Percentiles rank a stretch among this genome's conserved stretches.
Conservation (phyloP, 768 basidiomycete genomes). For the Porphyrellus cyaneotinctus region DNA sequence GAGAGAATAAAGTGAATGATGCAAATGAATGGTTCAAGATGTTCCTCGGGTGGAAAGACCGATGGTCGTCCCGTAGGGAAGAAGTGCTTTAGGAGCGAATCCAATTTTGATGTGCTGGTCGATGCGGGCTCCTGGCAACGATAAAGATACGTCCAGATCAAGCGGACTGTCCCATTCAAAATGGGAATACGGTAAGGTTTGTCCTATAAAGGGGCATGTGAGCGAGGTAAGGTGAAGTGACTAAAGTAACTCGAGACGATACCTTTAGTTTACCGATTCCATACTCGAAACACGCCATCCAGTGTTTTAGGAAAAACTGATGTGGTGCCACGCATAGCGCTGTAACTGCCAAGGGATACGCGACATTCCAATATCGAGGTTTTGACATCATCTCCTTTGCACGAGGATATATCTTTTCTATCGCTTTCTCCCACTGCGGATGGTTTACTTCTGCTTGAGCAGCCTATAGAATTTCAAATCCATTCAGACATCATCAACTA, state of each 20-base stretch:
- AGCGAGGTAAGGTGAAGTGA: conserved; percentile 3
- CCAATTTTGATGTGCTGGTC: conserved; percentile 75
- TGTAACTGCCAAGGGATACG: conserved; percentile 81
- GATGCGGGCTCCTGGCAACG: conserved; percentile 84
- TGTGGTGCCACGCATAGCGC: conserved; percentile 85
- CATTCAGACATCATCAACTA: not conserved
- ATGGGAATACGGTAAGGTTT: conserved; percentile 64
- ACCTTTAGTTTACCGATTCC: conserved; percentile 81
- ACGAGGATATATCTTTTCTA: conserved; percentile 77
- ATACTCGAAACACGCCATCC: conserved; percentile 69
- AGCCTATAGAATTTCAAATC: conserved; percentile 52
- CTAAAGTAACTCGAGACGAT: conserved; percentile 1
- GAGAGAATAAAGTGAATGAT: conserved; percentile 80
- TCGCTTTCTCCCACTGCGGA: conserved; percentile 90
- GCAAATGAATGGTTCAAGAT: conserved; percentile 70
- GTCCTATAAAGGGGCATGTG: conserved; percentile 49
- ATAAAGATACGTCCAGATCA: conserved; percentile 95
- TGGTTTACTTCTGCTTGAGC: conserved; percentile 96
- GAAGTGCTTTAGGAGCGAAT: conserved; percentile 67
- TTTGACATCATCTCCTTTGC: conserved; percentile 83
- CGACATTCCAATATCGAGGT: conserved; percentile 84
- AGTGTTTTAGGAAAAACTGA: conserved; percentile 79
- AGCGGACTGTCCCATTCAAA: conserved; percentile 76
- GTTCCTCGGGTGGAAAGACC: conserved; percentile 67
- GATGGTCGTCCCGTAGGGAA: conserved; percentile 67